phyloP scores from a whole-genome alignment of 768 basidiomycete species.

The Termitomyces sp. region DNA sequence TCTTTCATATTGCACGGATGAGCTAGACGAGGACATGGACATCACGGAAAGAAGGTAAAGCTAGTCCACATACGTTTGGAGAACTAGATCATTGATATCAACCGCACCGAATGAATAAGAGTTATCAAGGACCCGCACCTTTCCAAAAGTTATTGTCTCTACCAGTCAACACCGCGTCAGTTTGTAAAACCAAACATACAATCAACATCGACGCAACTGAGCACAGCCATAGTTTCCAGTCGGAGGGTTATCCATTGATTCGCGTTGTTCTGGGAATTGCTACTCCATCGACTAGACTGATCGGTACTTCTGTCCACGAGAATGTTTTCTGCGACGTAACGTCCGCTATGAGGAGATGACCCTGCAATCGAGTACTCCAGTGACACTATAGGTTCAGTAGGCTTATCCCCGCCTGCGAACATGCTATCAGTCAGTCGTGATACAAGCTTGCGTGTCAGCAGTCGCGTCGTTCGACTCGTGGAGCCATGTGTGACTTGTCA shows the following conservation, averaged over 20 bases:
- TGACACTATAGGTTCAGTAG: slow-evolving; percentile 17
- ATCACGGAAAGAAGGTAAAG: not conserved
- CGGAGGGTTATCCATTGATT: slow-evolving; percentile 71
- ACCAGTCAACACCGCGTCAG: not conserved
- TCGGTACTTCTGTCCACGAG: slow-evolving; percentile 57
- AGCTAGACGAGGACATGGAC: slow-evolving; percentile 32
- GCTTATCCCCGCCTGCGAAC: not conserved
- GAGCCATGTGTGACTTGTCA: not conserved
- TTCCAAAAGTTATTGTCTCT: slow-evolving; percentile 79
- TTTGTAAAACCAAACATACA: not conserved
- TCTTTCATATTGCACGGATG: slow-evolving; percentile 87
- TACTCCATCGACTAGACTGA: slow-evolving; percentile 72
- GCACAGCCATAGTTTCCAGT: slow-evolving; percentile 51
- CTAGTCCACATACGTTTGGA: slow-evolving; percentile 29
- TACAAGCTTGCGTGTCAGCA: no score
- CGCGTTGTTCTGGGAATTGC: slow-evolving; percentile 49
- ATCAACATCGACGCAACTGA: slow-evolving; percentile 47
- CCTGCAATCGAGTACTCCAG: slow-evolving; percentile 48
- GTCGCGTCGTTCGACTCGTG: no score
- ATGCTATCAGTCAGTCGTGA: slow-evolving; percentile 4
- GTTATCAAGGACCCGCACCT: slow-evolving; percentile 38
- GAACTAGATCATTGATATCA: slow-evolving; percentile 25
- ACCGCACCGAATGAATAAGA: not conserved
- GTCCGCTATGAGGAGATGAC: slow-evolving; percentile 67
- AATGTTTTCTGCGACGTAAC: slow-evolving; percentile 66